Conservation (phyloP, 1,139 yeast genomes). For the Lipomyces yarrowii region DNA sequence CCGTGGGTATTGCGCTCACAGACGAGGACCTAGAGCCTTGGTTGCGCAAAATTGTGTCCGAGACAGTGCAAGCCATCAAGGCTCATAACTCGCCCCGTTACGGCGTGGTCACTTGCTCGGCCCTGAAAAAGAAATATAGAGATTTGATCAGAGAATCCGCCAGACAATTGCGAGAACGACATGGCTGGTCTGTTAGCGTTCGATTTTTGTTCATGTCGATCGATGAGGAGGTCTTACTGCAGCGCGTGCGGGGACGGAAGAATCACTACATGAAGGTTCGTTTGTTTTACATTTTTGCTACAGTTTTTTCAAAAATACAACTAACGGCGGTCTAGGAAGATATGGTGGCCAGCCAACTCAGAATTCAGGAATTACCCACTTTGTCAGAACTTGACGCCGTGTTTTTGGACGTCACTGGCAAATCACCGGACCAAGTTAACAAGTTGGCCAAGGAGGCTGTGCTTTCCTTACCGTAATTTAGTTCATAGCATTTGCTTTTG, state of each 20-base stretch:
- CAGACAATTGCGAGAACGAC: conserved; percentile 36
- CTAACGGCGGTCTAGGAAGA: conserved; percentile 20
- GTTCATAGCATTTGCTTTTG: background rate
- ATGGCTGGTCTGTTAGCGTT: conserved; percentile 49
- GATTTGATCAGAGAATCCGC: conserved; percentile 50
- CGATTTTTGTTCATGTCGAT: conserved; percentile 70
- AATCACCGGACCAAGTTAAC: conserved; percentile 21
- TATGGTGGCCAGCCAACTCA: conserved; percentile 32
- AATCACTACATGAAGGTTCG: conserved; percentile 72
- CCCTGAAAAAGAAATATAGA: conserved; percentile 74
- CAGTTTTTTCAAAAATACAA: background rate
- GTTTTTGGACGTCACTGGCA: conserved; percentile 25
- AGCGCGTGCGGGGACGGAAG: conserved; percentile 61
- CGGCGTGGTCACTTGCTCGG: conserved; percentile 76
- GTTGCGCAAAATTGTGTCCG: conserved; percentile 49
- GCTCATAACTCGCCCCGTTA: conserved; percentile 16
- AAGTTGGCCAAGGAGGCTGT: conserved; percentile 11
- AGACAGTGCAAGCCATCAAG: conserved; percentile 40
- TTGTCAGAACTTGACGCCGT: conserved; percentile 26
- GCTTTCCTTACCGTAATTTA: background rate
- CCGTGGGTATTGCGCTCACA: conserved; percentile 71
- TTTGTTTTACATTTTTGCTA: background rate
- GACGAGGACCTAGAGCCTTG: conserved; percentile 95
- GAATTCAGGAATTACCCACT: conserved; percentile 28
- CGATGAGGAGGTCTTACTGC: conserved; percentile 58